Base-by-base conservation (phyloP, 23 red algal genomes). In the Gracilaria gracilis region DNA sequence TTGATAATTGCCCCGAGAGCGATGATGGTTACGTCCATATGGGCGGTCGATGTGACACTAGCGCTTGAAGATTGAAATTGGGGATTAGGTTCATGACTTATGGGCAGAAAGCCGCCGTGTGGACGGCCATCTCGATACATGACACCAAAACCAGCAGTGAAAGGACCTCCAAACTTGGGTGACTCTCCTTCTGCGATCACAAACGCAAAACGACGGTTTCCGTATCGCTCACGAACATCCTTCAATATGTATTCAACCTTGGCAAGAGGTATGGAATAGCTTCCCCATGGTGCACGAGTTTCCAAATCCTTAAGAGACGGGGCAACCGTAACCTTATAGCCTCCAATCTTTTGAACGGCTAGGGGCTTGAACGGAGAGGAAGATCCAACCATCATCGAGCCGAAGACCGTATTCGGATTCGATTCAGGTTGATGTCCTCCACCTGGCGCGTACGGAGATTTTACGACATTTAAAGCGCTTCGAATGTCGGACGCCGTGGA, bases 1-100 rank as follows among this genome's bases (percentile, higher is more conserved):
- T 71, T 71, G 31, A 71, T 36, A 39, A 71, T 39, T 19, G 66
- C 66, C 2, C 66, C 66, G 25, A 71, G 66, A 37, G 66, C 66
- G 25, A 71, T 71, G 66, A 71, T 9, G 4, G 66, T 71, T 34
- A 71, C 66, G 19, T 71, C 66, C 66, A 71, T 71, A 4, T 20
- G n/a, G 9, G 66, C 35, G 35, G 66, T 71, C 6, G 66, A 34
- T 35, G 31, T 34, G 35, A 34, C 66, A 35, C 35, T 39, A 9
- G 27, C 15, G 9, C 35, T 34, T 59, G 55, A 59, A 59, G 55
- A n/a, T 24, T 59, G 55, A 59, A 59, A 59, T 25, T 37, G 15
- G 25, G 25, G 66, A 5, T 8, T 39, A 71, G 66, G 66, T 71
- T 71, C 66, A 39, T 71, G 66, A 17, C 66, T 71, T 37, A 25